These are phyloP conservation scores for Ganoderma resinaceum DNA, from an alignment of 1,284 basidiomycete genomes.

Conservation along the genomic window DNA sequence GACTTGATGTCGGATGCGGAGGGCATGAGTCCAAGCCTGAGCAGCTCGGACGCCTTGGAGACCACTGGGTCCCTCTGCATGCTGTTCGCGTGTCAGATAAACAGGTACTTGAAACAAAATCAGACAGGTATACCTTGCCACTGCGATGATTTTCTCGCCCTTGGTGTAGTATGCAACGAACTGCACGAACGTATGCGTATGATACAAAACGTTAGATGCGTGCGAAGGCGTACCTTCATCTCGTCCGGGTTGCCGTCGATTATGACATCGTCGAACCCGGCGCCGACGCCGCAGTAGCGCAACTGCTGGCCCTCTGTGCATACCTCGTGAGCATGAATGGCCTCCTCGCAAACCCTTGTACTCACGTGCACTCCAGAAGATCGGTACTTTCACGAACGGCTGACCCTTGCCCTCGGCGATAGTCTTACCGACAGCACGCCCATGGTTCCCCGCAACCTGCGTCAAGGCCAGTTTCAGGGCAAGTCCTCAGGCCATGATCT, in stretches of 20 bases:
- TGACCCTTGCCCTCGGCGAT: slow-evolving; percentile 64
- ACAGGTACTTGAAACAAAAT: slow-evolving; percentile 1
- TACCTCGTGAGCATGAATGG: slow-evolving; percentile 11
- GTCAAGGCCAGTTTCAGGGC: slow-evolving; percentile 26
- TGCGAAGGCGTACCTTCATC: slow-evolving; percentile 67
- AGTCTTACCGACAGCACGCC: slow-evolving; percentile 81
- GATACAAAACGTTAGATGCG: background rate
- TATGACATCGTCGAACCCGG: slow-evolving; percentile 87
- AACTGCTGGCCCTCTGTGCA: slow-evolving; percentile 73
- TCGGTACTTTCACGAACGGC: slow-evolving; percentile 80
- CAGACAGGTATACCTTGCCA: slow-evolving; percentile 62
- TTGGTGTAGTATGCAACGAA: slow-evolving; percentile 91
- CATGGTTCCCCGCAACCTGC: slow-evolving; percentile 86
- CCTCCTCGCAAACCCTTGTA: slow-evolving; percentile 22
- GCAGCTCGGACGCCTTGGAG: slow-evolving; percentile 81
- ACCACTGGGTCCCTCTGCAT: slow-evolving; percentile 89
- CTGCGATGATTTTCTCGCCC: slow-evolving; percentile 79
- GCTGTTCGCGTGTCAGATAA: slow-evolving; percentile 42
- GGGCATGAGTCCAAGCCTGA: slow-evolving; percentile 86
- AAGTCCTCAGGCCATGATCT: too few relatives aligned
- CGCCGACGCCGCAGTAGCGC: slow-evolving; percentile 89
- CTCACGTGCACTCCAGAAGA: slow-evolving; percentile 90
- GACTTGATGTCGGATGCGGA: slow-evolving; percentile 75
- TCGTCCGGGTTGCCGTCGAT: slow-evolving; percentile 80
- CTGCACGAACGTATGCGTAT: slow-evolving; percentile 43